Conservation (phyloP, 805 yeast species). For the Candida piceae region DNA sequence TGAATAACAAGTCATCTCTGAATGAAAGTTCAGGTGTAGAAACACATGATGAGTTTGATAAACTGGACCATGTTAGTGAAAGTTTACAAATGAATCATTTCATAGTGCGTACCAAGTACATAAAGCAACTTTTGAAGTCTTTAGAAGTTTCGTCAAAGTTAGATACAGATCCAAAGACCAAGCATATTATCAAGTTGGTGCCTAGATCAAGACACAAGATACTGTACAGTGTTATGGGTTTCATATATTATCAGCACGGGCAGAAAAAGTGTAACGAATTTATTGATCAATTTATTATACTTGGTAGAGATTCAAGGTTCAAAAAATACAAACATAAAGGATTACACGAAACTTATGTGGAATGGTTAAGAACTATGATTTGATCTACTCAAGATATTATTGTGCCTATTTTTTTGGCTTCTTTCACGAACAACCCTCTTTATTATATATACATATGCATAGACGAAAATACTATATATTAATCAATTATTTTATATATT, state of each 20-base stretch:
- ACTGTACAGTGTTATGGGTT: constrained; percentile 23
- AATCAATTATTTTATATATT: constrained; percentile 1
- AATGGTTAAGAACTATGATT: constrained; percentile 2
- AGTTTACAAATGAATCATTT: neutral
- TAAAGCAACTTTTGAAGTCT: constrained; percentile 1
- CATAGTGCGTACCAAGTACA: neutral
- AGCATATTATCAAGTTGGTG: constrained; percentile 16
- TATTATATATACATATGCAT: neutral
- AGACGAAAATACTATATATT: neutral
- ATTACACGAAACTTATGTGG: constrained; percentile 17
- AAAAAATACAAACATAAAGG: constrained; percentile 25
- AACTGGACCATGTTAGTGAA: neutral
- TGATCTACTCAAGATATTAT: neutral
- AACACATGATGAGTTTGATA: constrained; percentile 1
- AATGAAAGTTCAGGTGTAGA: no score
- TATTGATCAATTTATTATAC: constrained; percentile 25
- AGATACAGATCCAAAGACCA: constrained; percentile 3
- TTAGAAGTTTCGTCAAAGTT: constrained; percentile 2
- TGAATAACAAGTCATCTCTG: neutral
- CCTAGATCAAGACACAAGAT: constrained; percentile 14
- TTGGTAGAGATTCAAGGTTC: constrained; percentile 15
- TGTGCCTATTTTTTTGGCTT: no score
- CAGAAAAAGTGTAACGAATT: constrained; percentile 13
- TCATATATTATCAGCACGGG: constrained; percentile 23
- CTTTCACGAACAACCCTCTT: no score